Conservation (phyloP, 306 rosid species). For the Acacia acuminata region DNA sequence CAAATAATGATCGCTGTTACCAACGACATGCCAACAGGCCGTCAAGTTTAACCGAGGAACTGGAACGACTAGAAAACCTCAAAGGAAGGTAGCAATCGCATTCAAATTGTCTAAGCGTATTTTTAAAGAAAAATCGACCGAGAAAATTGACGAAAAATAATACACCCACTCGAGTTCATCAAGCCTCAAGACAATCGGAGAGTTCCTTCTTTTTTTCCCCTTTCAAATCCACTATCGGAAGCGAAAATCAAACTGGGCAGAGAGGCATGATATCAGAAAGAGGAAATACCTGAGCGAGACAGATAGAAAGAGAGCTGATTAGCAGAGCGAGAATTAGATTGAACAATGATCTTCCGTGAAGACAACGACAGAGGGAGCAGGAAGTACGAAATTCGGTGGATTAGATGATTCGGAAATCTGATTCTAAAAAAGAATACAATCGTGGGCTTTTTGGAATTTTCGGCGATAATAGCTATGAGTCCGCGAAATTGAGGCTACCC, state of each 20-base stretch:
- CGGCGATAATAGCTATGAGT: conserved; percentile 34
- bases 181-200: conserved; percentile 29
- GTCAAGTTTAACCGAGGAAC: neutral
- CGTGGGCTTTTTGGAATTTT: conserved; percentile 26
- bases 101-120: neutral
- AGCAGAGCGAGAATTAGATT: conserved; percentile 19
- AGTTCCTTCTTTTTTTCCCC: neutral
- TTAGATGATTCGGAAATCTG: conserved; percentile 31
- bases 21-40: conserved; percentile 22
- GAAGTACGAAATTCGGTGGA: conserved; percentile 38
- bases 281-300: conserved; percentile 43
- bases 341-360: conserved; percentile 27
- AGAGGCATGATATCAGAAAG: neutral
- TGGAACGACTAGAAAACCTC: neutral
- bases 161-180: conserved; percentile 29
- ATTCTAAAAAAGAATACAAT: conserved; percentile 30
- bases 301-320: conserved; percentile 12
- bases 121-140: neutral
- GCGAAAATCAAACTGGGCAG: conserved; percentile 18
- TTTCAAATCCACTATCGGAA: conserved; percentile 13
- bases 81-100: neutral
- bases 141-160: conserved; percentile 24
- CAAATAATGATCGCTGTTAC: conserved; percentile 29
- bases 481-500: conserved; percentile 16
- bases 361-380: conserved; percentile 33